Evolutionary conservation across 148 eudicot genomes (phyloP), one percentile per base, ranked within the genome.

Genomic region (Camellia granthamiana): DNA sequence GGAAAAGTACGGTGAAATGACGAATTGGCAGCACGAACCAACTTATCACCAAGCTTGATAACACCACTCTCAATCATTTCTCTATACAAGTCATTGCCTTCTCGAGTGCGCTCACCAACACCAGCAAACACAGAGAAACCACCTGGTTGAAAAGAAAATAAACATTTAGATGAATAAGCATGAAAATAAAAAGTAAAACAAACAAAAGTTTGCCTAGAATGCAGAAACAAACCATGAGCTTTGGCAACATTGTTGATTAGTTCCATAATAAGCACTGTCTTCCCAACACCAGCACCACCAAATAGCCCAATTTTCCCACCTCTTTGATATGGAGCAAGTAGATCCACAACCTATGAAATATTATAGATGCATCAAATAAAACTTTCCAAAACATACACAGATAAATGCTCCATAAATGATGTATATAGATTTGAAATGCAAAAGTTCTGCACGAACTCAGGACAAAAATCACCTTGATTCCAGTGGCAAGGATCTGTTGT

Each of bases 61-160:
- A 92, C 95, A 90, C 93, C 93, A 84, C 95, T 92, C 83, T 92
- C 93, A 63, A 90, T 88, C 95, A 92, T 92, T 86, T 92, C 95
- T 72, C 85, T 85, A 86, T 92, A 92, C 87, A 92, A 86, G 77
- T 92, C 95, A 71, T 92, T 92, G 62, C 95, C 95, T 87, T 92
- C 95, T 77, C 95, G 91, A 61, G 95, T 92, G 12, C 93, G 88
- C 84, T 92, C 95, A 73, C 95, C 95, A 79, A 92, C 95, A 77
- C 95, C 95, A 67, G 93, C 93, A 68, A 92, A 92, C 74, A 92
- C 93, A 68, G 95, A 92, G 92, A 92, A 92, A 90, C 95, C 95
- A 89, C 95, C 95, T 92, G 84, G 75, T 56, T 61, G 73, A 43
- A 55, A 82, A 58, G 14, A 30, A 19, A 51, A 58, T 12, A 49